phyloP scores from a whole-genome alignment of 163 green algal species.

The Chlorella variabilis region DNA sequence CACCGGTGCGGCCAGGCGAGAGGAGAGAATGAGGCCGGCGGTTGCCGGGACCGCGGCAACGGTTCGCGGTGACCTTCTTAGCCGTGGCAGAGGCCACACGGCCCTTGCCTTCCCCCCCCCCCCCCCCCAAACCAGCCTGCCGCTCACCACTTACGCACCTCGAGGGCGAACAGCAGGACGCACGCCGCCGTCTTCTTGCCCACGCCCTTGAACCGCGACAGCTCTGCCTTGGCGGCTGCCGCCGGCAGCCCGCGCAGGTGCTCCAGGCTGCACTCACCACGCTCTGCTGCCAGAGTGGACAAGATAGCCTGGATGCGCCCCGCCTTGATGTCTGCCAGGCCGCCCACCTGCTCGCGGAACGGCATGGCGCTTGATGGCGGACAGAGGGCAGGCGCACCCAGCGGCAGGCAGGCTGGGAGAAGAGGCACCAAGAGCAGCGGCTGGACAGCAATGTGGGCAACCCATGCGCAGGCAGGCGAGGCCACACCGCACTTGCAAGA shows the following conservation, averaged over 20 bases:
- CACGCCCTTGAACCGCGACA: conserved; percentile 80
- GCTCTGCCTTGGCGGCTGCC: conserved; percentile 60
- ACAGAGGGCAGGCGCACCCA: too few species aligned
- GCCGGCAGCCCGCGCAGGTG: conserved; percentile 57
- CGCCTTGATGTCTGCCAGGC: conserved; percentile 81
- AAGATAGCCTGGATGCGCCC: conserved; percentile 77
- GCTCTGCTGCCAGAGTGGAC: conserved; percentile 56
- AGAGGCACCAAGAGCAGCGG: too few species aligned
- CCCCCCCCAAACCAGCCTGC: not conserved
- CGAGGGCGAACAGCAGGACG: conserved; percentile 76
- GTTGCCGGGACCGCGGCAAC: too few species aligned
- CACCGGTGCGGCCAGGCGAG: too few species aligned
- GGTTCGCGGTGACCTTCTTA: too few species aligned
- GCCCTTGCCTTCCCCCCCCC: too few species aligned
- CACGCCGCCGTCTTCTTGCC: conserved; percentile 79
- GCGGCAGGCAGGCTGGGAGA: too few species aligned
- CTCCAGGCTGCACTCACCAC: conserved; percentile 67
- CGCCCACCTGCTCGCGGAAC: conserved; percentile 43
- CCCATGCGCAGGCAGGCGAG: too few species aligned
- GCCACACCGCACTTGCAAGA: not conserved
- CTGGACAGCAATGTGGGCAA: too few species aligned
- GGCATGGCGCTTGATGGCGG: not conserved
- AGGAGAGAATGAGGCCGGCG: too few species aligned
- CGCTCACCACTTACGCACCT: conserved; percentile 4
- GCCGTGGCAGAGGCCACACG: too few species aligned